phyloP scores from a whole-genome alignment of 2,329 filamentous ascomycete species.

The Monascus ruber region DNA sequence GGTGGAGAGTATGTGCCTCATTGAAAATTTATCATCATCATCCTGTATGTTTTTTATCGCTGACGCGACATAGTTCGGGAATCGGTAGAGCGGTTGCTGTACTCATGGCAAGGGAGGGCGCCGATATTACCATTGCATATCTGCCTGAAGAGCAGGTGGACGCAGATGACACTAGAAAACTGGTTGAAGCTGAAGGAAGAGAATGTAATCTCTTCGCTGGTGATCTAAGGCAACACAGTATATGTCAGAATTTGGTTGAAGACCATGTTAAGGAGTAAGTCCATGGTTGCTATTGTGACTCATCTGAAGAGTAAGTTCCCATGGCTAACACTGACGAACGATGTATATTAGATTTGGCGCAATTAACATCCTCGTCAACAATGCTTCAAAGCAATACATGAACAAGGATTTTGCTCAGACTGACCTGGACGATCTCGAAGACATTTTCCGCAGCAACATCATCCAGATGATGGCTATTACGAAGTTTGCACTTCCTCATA shows the following conservation, averaged over 20 bases:
- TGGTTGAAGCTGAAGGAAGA: conserved; percentile 41
- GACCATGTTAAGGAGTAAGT: conserved; percentile 39
- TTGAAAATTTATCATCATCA: no score
- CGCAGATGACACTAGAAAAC: conserved; percentile 41
- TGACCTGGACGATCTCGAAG: conserved; percentile 44
- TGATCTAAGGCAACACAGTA: conserved; percentile 40
- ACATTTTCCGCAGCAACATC: conserved; percentile 47
- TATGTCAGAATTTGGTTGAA: conserved; percentile 41
- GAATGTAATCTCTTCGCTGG: conserved; percentile 39
- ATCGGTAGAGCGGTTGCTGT: conserved; percentile 46
- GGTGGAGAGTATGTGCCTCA: conserved; percentile 41
- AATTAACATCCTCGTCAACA: conserved; percentile 47
- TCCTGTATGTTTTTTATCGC: neutral
- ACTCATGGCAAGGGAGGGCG: conserved; percentile 47
- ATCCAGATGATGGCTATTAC: conserved; percentile 49
- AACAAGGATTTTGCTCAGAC: conserved; percentile 44
- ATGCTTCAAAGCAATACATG: conserved; percentile 47
- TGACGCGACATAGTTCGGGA: conserved; percentile 31
- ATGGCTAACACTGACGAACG: neutral
- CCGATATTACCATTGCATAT: conserved; percentile 46
- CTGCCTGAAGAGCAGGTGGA: conserved; percentile 46
- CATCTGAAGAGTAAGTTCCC: neutral
- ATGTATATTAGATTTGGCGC: conserved; percentile 23
- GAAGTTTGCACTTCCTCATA: conserved; percentile 46
- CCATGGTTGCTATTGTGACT: conserved; percentile 3